Conservation (phyloP, 768 basidiomycete genomes). For the Lactarius deliciosus region DNA sequence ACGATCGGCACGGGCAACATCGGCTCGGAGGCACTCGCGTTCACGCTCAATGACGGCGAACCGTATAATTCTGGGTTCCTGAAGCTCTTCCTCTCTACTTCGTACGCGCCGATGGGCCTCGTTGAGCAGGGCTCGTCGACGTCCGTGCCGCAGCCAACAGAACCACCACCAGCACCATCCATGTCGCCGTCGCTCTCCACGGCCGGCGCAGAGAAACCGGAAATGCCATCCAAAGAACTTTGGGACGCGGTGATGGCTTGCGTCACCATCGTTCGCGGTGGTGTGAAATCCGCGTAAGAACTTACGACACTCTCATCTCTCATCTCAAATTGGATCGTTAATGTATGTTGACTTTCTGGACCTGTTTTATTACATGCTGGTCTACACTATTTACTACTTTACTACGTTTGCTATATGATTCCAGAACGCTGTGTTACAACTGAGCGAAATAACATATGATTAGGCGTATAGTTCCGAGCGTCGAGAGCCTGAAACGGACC, state of each 20-base stretch:
- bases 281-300: not conserved
- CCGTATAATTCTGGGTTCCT: conserved; percentile 50
- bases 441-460: not conserved
- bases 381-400: not conserved
- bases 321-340: not conserved
- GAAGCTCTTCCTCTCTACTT: conserved; percentile 57
- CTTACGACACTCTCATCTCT: not conserved
- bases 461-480: not conserved
- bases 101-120: conserved; percentile 47
- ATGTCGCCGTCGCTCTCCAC: not conserved
- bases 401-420: not conserved
- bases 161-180: not conserved
- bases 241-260: conserved; percentile 38
- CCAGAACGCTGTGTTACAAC: not conserved
- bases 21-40: conserved; percentile 50
- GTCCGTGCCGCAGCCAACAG: conserved; percentile 4
- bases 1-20: conserved; percentile 41
- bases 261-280: conserved; percentile 33
- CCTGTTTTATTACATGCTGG: not conserved
- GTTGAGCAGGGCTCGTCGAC: conserved; percentile 45
- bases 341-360: not conserved
- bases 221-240: conserved; percentile 26
- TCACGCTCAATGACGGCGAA: conserved; percentile 41
- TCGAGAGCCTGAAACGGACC: not conserved
- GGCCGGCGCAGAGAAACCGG: not conserved